Evolutionary conservation across 2,329 filamentous ascomycete genomes (phyloP), one percentile per base, ranked within the genome.

Genomic region (Gnomoniopsis sp.): DNA sequence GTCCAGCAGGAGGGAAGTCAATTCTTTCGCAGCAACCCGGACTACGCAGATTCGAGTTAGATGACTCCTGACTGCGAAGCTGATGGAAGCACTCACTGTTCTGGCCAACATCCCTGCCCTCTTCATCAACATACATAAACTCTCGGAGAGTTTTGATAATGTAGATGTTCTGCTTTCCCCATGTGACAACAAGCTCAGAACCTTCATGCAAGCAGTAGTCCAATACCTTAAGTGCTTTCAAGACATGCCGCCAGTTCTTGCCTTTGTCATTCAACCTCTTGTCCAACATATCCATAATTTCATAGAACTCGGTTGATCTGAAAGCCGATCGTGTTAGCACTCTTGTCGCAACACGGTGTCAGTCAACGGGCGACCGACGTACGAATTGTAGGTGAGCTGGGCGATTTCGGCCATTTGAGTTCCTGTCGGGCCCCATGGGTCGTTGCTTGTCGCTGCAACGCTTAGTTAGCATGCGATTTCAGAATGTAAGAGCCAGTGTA

Each of bases 281-380:
- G 77, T 99, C 95, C 66, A 99, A 82, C 91, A 99, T 99, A 74
- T 99, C 95, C 88, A 99, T 96, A 69, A 99, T 97, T 73, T 99
- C 93, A 79, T 96, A 96, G 78, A 99, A 99, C 74, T 98, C 95
- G 75, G 89, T 93, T 38, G 92, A 93, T 71, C 93, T 96, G 64
- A 46, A 44, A 46, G 38, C 36, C 48, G 49, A 33, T 15, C 36
- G 34, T 21, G 38, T 61, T 38, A 61, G 57, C 44, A 55, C 23
- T 44, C n/a, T 14, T n/a, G 30, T 56, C 47, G 19, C 38, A 30
- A 33, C 17, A 23, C 38, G 30, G 41, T 14, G 12, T 34, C 17
- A 23, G 12, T 34, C 17, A 23, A 53, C 4, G 6, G 53, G 61
- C 46, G 21, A 41, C 47, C 38, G 36, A 76, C 88, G 70, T 87